phyloP scores from a whole-genome alignment of 108 stramenopile genomes.

The Mediolabrus comicus region DNA sequence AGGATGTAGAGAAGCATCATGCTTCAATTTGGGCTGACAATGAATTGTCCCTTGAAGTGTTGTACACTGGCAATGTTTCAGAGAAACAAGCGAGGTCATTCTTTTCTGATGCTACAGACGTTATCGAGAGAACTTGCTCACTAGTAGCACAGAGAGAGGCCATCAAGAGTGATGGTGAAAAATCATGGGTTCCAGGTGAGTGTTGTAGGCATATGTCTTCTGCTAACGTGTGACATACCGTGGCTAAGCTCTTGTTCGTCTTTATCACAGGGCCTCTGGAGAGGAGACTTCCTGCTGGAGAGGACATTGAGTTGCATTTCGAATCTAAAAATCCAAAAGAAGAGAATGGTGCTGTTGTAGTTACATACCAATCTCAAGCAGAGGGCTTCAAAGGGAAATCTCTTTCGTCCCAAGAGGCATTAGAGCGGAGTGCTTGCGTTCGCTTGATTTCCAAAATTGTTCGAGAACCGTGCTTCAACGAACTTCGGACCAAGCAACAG shows the following conservation, averaged over 20 bases:
- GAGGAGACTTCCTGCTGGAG: constrained; percentile 47
- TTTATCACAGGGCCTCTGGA: constrained; percentile 52
- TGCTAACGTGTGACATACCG: not conserved
- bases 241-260: not conserved
- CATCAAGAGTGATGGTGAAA: not conserved
- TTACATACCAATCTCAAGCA: constrained; percentile 71
- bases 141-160: not conserved
- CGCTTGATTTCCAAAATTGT: constrained; percentile 76
- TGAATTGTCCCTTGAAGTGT: constrained; percentile 53
- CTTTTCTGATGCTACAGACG: constrained; percentile 37
- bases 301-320: constrained; percentile 80
- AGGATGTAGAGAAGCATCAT: constrained; percentile 56
- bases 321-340: constrained; percentile 72
- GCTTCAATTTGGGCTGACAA: constrained; percentile 39
- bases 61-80: constrained; percentile 79
- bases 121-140: constrained; percentile 19
- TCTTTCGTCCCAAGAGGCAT: constrained; percentile 60
- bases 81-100: constrained; percentile 53
- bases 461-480: constrained; percentile 83
- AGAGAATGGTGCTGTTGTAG: constrained; percentile 74
- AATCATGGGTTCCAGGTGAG: constrained; percentile 30
- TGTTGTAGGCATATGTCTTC: not conserved
- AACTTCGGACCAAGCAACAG: constrained; percentile 79
- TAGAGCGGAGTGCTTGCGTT: constrained; percentile 67
- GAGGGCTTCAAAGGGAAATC: constrained; percentile 67